Evolutionary conservation across 192 early-diverging fungal species (phyloP).

Genomic region (Podochytrium sp.): DNA sequence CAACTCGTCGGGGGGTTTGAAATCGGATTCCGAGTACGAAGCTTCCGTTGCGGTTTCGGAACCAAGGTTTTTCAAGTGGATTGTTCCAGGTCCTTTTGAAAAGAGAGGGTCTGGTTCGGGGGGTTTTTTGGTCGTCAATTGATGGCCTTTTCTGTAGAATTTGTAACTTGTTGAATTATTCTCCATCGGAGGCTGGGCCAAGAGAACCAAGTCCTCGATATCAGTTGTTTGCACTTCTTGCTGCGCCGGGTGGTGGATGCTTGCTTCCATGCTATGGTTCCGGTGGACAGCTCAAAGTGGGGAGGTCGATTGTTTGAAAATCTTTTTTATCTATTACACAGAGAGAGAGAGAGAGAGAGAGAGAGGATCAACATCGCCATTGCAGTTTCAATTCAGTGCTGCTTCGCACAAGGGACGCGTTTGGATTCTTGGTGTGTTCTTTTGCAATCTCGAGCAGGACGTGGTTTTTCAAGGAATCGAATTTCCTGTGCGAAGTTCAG

Average conservation of each 20-base stretch:
- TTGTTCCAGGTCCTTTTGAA: neutral
- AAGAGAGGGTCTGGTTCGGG: neutral
- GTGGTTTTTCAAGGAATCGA: neutral
- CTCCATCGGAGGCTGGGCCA: too few relatives aligned
- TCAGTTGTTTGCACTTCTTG: too few relatives aligned
- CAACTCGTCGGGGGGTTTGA: neutral
- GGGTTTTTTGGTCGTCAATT: neutral
- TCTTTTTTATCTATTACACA: neutral
- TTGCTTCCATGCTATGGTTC: too few relatives aligned
- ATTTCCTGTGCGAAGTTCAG: constrained; percentile 13
- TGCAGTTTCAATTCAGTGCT: neutral
- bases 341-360: neutral
- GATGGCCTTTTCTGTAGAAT: neutral
- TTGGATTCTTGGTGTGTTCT: constrained; percentile 8
- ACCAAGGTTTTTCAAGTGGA: neutral
- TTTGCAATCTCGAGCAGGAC: constrained; percentile 16
- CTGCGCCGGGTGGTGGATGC: too few relatives aligned
- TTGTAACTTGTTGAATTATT: too few relatives aligned
- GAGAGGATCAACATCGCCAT: neutral
- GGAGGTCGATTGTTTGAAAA: too few relatives aligned
- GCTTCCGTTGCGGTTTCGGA: neutral
- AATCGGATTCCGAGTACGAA: neutral
- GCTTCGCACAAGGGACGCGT: neutral
- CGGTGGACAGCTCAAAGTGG: too few relatives aligned
- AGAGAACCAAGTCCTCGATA: too few relatives aligned